Base-by-base conservation (phyloP, 1,284 basidiomycete genomes). In the Rhodotorula sp. region DNA sequence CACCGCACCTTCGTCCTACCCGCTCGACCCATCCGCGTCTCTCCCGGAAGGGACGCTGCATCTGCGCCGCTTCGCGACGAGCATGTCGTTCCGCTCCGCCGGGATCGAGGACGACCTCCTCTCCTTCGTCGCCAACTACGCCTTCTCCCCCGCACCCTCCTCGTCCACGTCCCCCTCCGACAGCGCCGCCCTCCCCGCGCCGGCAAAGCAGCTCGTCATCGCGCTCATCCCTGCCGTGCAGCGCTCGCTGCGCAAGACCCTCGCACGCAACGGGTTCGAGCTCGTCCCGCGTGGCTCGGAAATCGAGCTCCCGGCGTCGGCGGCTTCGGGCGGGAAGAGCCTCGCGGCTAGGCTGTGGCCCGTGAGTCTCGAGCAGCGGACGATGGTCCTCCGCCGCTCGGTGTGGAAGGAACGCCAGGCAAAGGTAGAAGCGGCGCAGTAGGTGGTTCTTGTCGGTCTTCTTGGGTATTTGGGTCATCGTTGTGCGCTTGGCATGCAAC, bases 31-130 rank as follows among this genome's bases (percentile, higher is more conserved):
- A 15, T 54, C 67, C 2, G 57, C 61, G 37, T 29, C 73, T 15
- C 64, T 74, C 9, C 69, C 73, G 3, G 55, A 61, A 5, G 68
- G 66, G 2, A 72, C 70, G 3, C 54, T 76, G 37, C 72, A 74
- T 34, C 59, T 76, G 32, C 73, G 75, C 22, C 75, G 71, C 3
- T 67, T 76, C 65, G 64, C 68, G 17, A 73, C 75, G 19, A 71
- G 70, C 21, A 48, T 69, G 37, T 70, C 68, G 3, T 76, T 76
- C 73, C 72, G 75, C 34, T 34, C 70, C 2, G 73, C 75, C 53
- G 64, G 64, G 10, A 76, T 72, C 65, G 75, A 76, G 34, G 71
- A 71, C 73, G 73, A 75, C 57, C 69, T 76, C 34, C 73, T 76
- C 57, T n/a, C 59, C 0, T 65, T 65, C 32, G 70, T 57, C 46